Evolutionary conservation across 192 early-diverging fungal genomes (phyloP), one percentile per base, ranked within the genome.

Genomic region (Coemansia sp.): DNA sequence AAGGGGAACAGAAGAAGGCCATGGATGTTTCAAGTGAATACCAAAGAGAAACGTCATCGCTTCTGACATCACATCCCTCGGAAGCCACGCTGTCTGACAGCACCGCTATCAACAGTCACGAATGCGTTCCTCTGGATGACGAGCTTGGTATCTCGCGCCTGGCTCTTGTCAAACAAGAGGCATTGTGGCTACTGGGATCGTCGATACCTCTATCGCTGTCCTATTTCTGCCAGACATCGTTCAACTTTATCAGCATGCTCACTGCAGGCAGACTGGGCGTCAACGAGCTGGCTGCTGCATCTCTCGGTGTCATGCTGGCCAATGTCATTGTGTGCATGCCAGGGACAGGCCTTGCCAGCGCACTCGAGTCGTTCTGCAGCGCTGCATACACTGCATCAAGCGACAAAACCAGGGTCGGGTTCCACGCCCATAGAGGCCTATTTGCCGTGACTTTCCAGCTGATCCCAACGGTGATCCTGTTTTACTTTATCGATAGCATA

Each of bases 261-360:
- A 82, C 80, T 14, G 79, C 89, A 7, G 89, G 91, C 48, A 85
- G 87, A 40, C 76, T 89, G 31, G 85, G 86, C 12, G 73, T 86
- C 31, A 77, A 84, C 59, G 87, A 91, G 74, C 73, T 93, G 51
- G 90, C 88, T 5, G 88, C 88, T 0, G 80, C 89, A 0, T 87
- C 90, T 2, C 68, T 93, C 16, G 89, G 81, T 0, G 77, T 85
- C 14, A 91, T 91, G 89, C 85, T 88, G 40, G 82, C 86, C 17
- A 86, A 87, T 48, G 86, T 93, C 28, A 82, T 88, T 6, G 90
- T 87, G 17, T 86, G 87, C 75, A 86, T 86, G 60, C 81, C 91
- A 16, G 82, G 85, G 2, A 77, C 89, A 32, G 92, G 92, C 1
- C 77, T 88, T 20, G 82, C 86, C 7, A 81, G 87, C 4, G 80